These are phyloP conservation scores for Esteya vermicola DNA, from an alignment of 2,329 filamentous ascomycete genomes.

Conservation along the genomic window DNA sequence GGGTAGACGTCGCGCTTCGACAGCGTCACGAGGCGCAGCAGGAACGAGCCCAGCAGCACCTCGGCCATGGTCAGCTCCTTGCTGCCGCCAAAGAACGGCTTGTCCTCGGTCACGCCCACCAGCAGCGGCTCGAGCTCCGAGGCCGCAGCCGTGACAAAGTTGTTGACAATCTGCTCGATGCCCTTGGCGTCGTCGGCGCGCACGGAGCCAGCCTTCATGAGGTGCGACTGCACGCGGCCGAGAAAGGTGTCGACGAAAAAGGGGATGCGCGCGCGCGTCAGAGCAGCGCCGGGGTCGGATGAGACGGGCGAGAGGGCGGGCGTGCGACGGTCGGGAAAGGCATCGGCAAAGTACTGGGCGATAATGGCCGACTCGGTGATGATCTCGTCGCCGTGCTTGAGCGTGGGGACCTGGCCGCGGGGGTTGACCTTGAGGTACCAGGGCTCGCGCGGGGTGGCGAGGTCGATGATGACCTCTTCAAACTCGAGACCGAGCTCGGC, in stretches of 20 bases:
- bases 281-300: slow-evolving; percentile 35
- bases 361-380: slow-evolving; percentile 63
- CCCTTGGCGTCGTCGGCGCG: slow-evolving; percentile 35
- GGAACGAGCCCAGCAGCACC: slow-evolving; percentile 54
- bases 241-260: slow-evolving; percentile 41
- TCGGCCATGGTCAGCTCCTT: slow-evolving; percentile 58
- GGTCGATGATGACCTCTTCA: slow-evolving; percentile 60
- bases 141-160: slow-evolving; percentile 38
- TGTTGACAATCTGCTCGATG: slow-evolving; percentile 28
- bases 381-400: slow-evolving; percentile 53
- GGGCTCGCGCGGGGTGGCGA: slow-evolving; percentile 50
- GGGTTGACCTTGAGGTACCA: slow-evolving; percentile 71
- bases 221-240: slow-evolving; percentile 25
- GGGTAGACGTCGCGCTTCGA: slow-evolving; percentile 41
- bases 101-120: slow-evolving; percentile 16
- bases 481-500: slow-evolving; percentile 51
- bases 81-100: slow-evolving; percentile 51
- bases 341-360: slow-evolving; percentile 56
- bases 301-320: slow-evolving; percentile 42
- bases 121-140: slow-evolving; percentile 67
- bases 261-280: slow-evolving; percentile 50
- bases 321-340: slow-evolving; percentile 41
- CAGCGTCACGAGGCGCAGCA: slow-evolving; percentile 43
- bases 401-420: slow-evolving; percentile 59
- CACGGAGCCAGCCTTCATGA: slow-evolving; percentile 30